Percentiles rank a stretch among this genome's conserved stretches.
These are phyloP conservation scores for Geotrichum siamense DNA, from an alignment of 1,139 yeast genomes.

Conservation along the genomic window DNA sequence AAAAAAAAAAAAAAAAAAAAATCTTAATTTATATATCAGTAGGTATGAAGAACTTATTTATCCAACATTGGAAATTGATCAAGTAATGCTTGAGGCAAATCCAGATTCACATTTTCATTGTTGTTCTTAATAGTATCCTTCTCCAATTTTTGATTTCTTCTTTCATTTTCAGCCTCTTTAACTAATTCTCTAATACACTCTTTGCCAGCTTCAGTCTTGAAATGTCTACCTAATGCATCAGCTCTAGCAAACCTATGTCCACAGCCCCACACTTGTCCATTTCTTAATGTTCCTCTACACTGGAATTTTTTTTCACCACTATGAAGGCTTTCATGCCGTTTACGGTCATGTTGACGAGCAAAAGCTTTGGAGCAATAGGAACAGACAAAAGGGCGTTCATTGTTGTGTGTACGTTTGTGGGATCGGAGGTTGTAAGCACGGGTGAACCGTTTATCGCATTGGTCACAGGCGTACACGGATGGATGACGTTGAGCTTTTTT, in stretches of 20 bases:
- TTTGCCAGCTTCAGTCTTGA: constrained; percentile 88
- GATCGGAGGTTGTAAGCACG: constrained; percentile 89
- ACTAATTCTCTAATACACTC: constrained; percentile 68
- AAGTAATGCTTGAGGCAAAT: constrained; percentile 1
- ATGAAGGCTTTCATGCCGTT: constrained; percentile 89
- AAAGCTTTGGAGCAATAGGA: constrained; percentile 85
- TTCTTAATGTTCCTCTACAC: constrained; percentile 66
- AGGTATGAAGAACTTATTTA: too few relatives aligned
- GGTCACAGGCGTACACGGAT: constrained; percentile 69
- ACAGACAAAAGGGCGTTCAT: constrained; percentile 87
- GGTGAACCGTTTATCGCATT: constrained; percentile 83
- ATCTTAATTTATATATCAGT: background rate
- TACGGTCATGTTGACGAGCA: constrained; percentile 92
- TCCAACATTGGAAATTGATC: constrained; percentile 10
- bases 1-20: background rate
- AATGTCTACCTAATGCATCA: constrained; percentile 89
- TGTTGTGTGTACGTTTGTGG: constrained; percentile 87
- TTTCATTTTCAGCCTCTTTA: constrained; percentile 52
- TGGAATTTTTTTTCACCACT: constrained; percentile 84
- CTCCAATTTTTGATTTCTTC: constrained; percentile 16
- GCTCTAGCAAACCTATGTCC: constrained; percentile 91
- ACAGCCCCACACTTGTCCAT: constrained; percentile 77
- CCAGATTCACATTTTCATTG: background rate
- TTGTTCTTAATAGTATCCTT: constrained; percentile 24
- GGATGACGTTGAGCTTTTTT: constrained; percentile 69